Conservation (phyloP, 139 green algal species). For the Yamagishiella unicocca region DNA sequence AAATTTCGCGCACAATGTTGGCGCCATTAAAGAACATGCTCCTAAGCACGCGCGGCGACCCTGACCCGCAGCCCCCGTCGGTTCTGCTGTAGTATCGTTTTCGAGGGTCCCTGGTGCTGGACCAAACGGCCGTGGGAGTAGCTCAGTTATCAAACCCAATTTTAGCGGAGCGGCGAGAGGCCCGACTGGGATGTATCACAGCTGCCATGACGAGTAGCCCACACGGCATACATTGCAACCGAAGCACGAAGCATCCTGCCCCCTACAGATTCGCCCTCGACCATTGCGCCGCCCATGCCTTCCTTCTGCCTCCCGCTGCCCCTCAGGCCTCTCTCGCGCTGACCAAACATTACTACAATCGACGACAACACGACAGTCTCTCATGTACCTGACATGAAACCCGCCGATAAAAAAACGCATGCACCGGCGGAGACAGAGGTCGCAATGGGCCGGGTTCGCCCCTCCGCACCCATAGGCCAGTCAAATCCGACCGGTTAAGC, state of each 20-base stretch:
- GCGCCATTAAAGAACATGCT: neutral
- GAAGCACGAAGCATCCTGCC: conserved; percentile 14
- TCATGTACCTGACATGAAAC: neutral
- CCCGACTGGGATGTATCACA: neutral
- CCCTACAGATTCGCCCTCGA: no score
- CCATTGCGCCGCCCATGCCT: neutral
- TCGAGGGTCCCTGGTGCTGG: no score
- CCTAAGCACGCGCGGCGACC: neutral
- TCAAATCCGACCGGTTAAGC: conserved; percentile 17
- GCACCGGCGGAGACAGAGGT: conserved; percentile 23
- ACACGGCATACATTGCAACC: neutral
- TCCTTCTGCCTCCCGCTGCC: neutral
- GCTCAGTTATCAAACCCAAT: neutral
- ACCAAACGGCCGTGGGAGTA: neutral
- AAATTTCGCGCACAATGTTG: neutral
- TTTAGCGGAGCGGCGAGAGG: neutral
- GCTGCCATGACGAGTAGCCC: neutral
- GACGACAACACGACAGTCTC: neutral
- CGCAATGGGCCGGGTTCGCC: neutral
- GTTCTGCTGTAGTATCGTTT: no score
- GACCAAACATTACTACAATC: neutral
- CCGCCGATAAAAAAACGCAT: neutral
- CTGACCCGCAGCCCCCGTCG: neutral
- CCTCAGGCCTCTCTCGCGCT: neutral
- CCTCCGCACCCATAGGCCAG: neutral